Base-by-base conservation (phyloP, 1,284 basidiomycete genomes). In the Athelia psychrophila region DNA sequence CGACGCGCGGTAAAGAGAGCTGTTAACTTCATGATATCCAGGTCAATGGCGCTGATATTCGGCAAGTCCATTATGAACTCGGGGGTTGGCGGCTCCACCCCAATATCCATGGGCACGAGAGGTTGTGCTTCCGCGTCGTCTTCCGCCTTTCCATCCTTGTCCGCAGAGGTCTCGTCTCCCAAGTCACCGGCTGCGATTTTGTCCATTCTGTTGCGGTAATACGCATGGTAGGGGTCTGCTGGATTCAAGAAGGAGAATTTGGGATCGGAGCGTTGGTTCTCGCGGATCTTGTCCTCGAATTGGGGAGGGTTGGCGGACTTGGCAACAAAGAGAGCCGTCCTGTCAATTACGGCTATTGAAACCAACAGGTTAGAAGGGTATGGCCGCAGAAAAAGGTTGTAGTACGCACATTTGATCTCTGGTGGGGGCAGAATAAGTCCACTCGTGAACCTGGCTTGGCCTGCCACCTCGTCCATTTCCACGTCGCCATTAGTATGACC, bases 201-300 rank as follows among this genome's bases (percentile, higher is more conserved):
- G 50, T 91, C 87, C 73, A 95, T 84, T 66, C 89, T 86, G 75
- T 95, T 86, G 64, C 89, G 84, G 69, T 98, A 98, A 75, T 98
- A 98, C 57, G 91, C 90, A 84, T 98, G 91, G 75, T 96, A 98
- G 60, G 95, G 93, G 78, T 98, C 95, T 52, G 86, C 84, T 54
- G 89, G 84, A 74, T 95, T 94, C 69, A 98, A 80, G 77, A 98
- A 98, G 52, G 94, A 91, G 78, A 98, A 98, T 72, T 96, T 94
- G 57, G 94, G 92, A 76, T 98, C 95, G 57, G 86, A 83, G 74
- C 93, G 92, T 70, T 95, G 94, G 64, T 89, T 87, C 73, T 96
- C 93, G 61, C 93, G 85, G 67, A 98, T 94, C 77, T 95, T 95
- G 68, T 94, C 91, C 73, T 98, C 95, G 62, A 98, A 94, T 60